Conservation (phyloP, 192 early-diverging fungal genomes). For the Mortierella claussenii region DNA sequence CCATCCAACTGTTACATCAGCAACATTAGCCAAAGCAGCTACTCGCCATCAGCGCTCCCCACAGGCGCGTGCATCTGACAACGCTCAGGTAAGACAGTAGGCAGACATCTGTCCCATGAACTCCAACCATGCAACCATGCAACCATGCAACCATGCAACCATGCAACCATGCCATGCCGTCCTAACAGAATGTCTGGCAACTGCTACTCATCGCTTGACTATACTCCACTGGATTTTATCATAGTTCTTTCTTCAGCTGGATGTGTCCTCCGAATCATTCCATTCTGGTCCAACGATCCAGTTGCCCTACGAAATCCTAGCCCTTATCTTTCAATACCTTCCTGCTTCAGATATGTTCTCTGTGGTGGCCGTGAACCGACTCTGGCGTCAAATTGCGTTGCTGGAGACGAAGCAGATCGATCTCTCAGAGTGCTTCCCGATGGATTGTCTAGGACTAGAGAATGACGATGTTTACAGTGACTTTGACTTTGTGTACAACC, state of each 20-base stretch:
- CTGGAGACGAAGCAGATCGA: slow-evolving; percentile 42
- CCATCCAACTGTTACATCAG: no score
- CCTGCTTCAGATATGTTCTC: slow-evolving; percentile 48
- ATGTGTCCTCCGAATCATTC: no score
- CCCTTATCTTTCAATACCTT: slow-evolving; percentile 30
- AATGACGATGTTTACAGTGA: slow-evolving; percentile 45
- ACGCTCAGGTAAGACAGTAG: no score
- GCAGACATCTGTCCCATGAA: neutral
- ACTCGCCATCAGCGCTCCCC: neutral
- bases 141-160: no score
- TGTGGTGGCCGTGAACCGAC: slow-evolving; percentile 29
- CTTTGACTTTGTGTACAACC: slow-evolving; percentile 48
- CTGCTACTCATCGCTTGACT: no score
- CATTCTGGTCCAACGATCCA: no score
- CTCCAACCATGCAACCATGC: neutral
- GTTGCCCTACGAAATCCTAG: slow-evolving; percentile 38
- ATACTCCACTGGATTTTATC: no score
- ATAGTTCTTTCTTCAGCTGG: no score
- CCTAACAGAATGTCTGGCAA: no score
- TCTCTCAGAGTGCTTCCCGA: slow-evolving; percentile 39
- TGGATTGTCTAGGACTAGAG: slow-evolving; percentile 41
- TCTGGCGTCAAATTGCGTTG: slow-evolving; percentile 44
- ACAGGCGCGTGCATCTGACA: neutral
- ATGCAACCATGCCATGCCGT: no score
- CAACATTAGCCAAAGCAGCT: slow-evolving; percentile 21